Evolutionary conservation across 1,284 basidiomycete species (phyloP).

Genomic region (Sanghuangporus sanghuang): DNA sequence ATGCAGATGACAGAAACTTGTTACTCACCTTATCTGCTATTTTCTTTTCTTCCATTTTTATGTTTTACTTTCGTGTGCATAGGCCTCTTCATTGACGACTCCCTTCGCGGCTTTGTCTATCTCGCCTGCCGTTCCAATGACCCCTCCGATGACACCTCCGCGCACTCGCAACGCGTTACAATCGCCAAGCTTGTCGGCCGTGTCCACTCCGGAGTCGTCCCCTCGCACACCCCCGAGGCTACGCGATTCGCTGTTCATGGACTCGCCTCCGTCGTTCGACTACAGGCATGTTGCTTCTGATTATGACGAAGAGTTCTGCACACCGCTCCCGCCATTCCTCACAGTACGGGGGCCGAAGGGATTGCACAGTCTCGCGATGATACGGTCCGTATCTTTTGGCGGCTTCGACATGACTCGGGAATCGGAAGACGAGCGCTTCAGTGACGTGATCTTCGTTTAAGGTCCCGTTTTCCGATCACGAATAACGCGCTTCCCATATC

Average conservation of each 20-base stretch:
- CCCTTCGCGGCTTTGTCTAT: constrained; percentile 15
- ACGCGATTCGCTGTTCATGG: constrained; percentile 6
- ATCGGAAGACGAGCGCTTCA: constrained; percentile 24
- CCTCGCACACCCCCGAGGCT: constrained; percentile 1
- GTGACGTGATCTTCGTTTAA: constrained; percentile 21
- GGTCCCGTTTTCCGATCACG: neutral
- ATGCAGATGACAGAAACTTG: neutral
- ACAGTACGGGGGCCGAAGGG: constrained; percentile 18
- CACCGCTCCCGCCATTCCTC: constrained; percentile 20
- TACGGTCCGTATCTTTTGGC: constrained; percentile 25
- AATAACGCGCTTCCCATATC: neutral
- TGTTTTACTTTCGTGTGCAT: constrained; percentile 4
- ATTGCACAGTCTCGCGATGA: constrained; percentile 20
- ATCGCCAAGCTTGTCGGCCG: constrained; percentile 8
- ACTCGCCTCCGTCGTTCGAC: neutral
- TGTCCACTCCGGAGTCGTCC: constrained; percentile 16
- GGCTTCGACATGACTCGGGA: constrained; percentile 19
- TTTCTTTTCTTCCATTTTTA: neutral
- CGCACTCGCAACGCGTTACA: neutral
- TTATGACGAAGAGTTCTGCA: neutral
- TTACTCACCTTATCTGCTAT: neutral
- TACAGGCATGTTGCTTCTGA: neutral
- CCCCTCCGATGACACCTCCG: constrained; percentile 10
- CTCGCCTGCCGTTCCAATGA: constrained; percentile 6
- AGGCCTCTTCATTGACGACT: constrained; percentile 27